Percentiles rank a stretch among this genome's conserved stretches.
These are phyloP conservation scores for Solanum ahanhuiri DNA, from an alignment of 257 asterid species.

Conservation along the genomic window DNA sequence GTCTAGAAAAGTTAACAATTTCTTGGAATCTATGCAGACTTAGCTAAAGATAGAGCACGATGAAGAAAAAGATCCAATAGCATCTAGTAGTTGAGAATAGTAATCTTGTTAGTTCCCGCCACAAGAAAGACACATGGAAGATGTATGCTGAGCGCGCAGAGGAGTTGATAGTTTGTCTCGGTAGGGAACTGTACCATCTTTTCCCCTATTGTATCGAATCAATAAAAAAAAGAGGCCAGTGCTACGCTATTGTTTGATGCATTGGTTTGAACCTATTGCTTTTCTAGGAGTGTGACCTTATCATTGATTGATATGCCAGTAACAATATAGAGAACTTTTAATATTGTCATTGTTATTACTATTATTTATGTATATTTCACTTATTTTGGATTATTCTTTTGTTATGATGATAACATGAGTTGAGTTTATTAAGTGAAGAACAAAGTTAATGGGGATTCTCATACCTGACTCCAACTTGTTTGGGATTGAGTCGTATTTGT, in stretches of 20 bases:
- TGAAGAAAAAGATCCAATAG: not conserved
- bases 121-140: not conserved
- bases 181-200: not conserved
- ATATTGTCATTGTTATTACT: not conserved
- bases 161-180: not conserved
- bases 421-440: not conserved
- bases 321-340: not conserved
- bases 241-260: not conserved
- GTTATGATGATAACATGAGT: not conserved
- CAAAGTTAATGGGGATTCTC: not conserved
- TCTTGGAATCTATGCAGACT: not conserved
- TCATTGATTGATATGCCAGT: not conserved
- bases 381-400: not conserved
- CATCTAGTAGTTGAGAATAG: not conserved
- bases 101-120: not conserved
- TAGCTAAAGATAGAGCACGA: not conserved
- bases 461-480: not conserved
- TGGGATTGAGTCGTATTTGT: not conserved
- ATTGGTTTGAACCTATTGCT: not conserved
- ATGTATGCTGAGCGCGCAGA: not conserved
- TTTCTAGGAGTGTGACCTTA: not conserved
- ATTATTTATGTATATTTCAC: not conserved
- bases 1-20: not conserved
- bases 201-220: not conserved
- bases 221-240: not conserved